These are phyloP conservation scores for Polychytrium aggregatum DNA, from an alignment of 192 early-diverging fungal genomes.

Conservation along the genomic window DNA sequence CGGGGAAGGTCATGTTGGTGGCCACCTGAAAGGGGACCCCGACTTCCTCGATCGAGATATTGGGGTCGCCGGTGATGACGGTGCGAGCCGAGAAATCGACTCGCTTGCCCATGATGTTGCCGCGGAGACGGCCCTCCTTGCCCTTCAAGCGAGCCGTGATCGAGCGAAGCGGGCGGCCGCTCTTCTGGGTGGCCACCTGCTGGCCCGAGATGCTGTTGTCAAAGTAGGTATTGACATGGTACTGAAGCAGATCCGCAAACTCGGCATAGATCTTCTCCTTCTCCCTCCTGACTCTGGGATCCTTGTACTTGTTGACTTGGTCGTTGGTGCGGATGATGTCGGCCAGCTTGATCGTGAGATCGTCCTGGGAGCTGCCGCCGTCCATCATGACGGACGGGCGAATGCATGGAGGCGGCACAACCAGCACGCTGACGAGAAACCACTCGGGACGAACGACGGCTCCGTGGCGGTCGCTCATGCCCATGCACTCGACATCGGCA, in stretches of 20 bases:
- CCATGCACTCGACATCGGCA: slow-evolving; percentile 14
- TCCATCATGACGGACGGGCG: slow-evolving; percentile 87
- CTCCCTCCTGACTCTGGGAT: slow-evolving; percentile 29
- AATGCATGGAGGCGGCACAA: slow-evolving; percentile 87
- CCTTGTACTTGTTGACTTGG: slow-evolving; percentile 23
- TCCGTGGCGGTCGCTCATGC: slow-evolving; percentile 37
- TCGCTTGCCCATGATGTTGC: slow-evolving; percentile 6
- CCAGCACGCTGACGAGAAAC: slow-evolving; percentile 89
- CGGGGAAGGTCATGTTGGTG: slow-evolving; percentile 1
- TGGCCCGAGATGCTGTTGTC: slow-evolving; percentile 71
- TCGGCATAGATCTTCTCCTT: slow-evolving; percentile 16
- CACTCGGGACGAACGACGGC: slow-evolving; percentile 39
- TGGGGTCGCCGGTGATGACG: slow-evolving; percentile 3
- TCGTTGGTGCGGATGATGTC: slow-evolving; percentile 75
- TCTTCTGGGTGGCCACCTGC: slow-evolving; percentile 79
- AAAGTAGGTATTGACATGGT: slow-evolving; percentile 28
- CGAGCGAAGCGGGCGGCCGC: slow-evolving; percentile 85
- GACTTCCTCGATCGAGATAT: neutral
- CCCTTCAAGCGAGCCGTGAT: slow-evolving; percentile 2
- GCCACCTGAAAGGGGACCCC: neutral
- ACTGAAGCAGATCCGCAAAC: slow-evolving; percentile 1
- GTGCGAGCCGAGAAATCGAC: slow-evolving; percentile 1
- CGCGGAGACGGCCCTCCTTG: slow-evolving; percentile 3
- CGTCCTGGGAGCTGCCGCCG: slow-evolving; percentile 81
- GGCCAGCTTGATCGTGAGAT: slow-evolving; percentile 80